Base-by-base conservation (phyloP, 495 filamentous ascomycete species). In the Xylaria intraflava region DNA sequence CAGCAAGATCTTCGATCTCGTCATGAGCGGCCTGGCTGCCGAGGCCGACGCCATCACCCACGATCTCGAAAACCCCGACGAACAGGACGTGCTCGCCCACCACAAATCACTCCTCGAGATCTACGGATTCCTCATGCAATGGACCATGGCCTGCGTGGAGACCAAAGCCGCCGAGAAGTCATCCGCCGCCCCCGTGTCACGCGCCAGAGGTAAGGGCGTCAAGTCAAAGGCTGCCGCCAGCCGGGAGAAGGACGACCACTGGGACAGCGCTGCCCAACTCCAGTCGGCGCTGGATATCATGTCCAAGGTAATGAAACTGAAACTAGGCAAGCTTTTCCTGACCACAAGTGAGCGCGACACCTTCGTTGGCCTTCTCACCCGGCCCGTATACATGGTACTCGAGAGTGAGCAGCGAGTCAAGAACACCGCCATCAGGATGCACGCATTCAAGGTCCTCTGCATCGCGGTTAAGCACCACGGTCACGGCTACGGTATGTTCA, bases 391-490 rank as follows among this genome's bases (percentile, higher is more conserved):
- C 66, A 78, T 96, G 66, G 79, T 99, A 22, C 75, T 99, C 20
- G 93, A 97, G 71, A 96, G 85, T 70, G 93, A 99, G 65, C 84
- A 89, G 67, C 80, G 94, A 46, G 87, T 92, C 43, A 99, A 97
- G 75, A 89, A 79, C 61, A 95, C 88, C 38, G 74, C 87, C 12
- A 87, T 97, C 53, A 83, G 90, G 45, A 97, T 97, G 94, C 89
- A 96, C 70, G 83, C 87, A 31, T 97, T 96, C 74, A 96, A 95
- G 69, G 92, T 96, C 19, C 78, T 97, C 3, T 97, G 94, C 65
- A 89, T 97, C 49, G 91, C 93, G 27, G 84, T 97, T 39, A 99
- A 99, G 70, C 93, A 99, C 65, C 94, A 99, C 68, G 93, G 94
- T 3, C 93, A 99, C 68, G 93, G 84, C 54, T 96, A 95, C 66